Percentiles rank a stretch among this genome's conserved stretches.
Evolutionary conservation across 345 rosid genomes (phyloP).

Genomic region (Citrus medica): DNA sequence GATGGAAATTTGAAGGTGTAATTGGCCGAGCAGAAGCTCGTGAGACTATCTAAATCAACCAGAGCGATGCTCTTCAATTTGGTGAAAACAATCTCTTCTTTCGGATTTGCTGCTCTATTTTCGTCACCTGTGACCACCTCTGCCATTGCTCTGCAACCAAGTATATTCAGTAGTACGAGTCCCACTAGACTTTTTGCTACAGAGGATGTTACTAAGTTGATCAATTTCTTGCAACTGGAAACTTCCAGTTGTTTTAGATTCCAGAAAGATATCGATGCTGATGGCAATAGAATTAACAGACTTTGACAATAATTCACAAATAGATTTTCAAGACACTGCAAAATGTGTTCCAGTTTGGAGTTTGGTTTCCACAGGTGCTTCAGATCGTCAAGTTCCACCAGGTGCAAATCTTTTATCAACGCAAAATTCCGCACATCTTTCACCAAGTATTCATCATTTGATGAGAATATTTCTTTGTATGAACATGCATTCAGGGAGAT

Average conservation of each 20-base stretch:
- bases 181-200: slow-evolving; percentile 8
- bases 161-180: not conserved
- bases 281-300: not conserved
- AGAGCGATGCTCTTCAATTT: not conserved
- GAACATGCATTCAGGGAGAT: not conserved
- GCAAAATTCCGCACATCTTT: not conserved
- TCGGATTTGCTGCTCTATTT: not conserved
- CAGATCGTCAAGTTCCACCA: not conserved
- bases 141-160: not conserved
- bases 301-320: accelerated
- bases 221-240: not conserved
- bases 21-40: too few species aligned
- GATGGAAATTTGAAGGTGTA: too few species aligned
- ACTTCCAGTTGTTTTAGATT: not conserved
- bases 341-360: not conserved
- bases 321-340: not conserved
- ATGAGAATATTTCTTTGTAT: slow-evolving; percentile 5
- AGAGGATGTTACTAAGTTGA: slow-evolving; percentile 1
- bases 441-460: not conserved
- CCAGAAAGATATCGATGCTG: not conserved
- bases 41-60: too few species aligned
- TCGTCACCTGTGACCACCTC: not conserved
- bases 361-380: slow-evolving; percentile 9
- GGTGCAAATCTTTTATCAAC: not conserved
- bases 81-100: not conserved